Base-by-base conservation (phyloP, 169 alveolate genomes). In the Babesia ovata region DNA sequence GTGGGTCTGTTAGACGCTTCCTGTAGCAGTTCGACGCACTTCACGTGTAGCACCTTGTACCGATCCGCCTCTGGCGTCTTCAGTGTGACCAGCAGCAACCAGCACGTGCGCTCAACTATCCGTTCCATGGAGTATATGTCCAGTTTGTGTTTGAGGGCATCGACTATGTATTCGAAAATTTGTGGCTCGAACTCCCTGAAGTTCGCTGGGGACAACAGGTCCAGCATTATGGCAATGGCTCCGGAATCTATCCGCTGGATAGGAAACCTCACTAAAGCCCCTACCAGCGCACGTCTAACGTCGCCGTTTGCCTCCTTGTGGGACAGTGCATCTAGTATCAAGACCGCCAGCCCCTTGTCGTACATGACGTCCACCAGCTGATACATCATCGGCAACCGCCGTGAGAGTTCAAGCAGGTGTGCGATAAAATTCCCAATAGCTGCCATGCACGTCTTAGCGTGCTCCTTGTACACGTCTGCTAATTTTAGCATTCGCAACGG, bases 301-400 rank as follows among this genome's bases (percentile, higher is more conserved):
- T 45, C 17, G 36, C 24, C 24, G 53, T 75, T 76, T 14, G 26
- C 62, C 9, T 50, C 66, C 4, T 58, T 11, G 42, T 26, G 58
- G n/a, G 70, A 69, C 49, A 75, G 21, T 53, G 62, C 53, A 53
- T 63, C 66, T 0, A 75, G 36, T 13, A 75, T 29, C 60, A 44
- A 13, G 36, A 57, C 24, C 39, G 54, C 58, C 17, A 75, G 57
- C 17, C 85, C 85, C 85, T 75, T 75, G n/a, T 62, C 73, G 52
- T 49, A 54, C 85, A 75, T 75, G 7, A 16, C 49, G 24, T 75
- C 85, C 66, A 54, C 60, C 28, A 63, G 63, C 52, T 63, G 70
- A n/a, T 33, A 42, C 9, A 60, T 44, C 24, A 57, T 9, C 9
- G 72, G 61, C 14, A 63, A 26, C 21, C n/a, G 12, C 10, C 39